These are phyloP conservation scores for Physcomitrium patens DNA, from an alignment of 225 moss, liverwort and hornwort genomes.

Conservation along the genomic window DNA sequence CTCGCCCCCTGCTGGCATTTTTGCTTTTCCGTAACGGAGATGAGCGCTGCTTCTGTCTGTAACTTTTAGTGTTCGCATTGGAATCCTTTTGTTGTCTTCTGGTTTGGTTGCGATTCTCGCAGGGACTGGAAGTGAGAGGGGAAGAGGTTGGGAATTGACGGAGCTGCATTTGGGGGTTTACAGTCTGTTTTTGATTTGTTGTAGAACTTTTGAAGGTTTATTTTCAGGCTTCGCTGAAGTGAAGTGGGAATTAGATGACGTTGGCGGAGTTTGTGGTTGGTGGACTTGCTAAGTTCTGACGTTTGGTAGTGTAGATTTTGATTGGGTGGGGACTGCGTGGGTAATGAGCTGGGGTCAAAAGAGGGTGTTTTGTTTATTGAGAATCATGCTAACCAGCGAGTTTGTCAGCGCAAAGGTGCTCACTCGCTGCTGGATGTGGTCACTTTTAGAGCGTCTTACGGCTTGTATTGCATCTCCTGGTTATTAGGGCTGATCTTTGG, in stretches of 20 bases:
- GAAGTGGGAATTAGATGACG: background rate
- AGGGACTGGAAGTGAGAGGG: no score
- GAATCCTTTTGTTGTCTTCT: no score
- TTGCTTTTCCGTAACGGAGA: no score
- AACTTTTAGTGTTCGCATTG: no score
- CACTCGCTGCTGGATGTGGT: slow-evolving; percentile 34
- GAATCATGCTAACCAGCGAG: slow-evolving; percentile 28
- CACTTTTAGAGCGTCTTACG: slow-evolving; percentile 7
- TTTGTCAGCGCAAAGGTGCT: slow-evolving; percentile 17
- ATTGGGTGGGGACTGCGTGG: background rate
- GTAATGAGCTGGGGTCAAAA: background rate
- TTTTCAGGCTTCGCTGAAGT: no score
- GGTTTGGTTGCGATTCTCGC: no score
- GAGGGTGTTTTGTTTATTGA: background rate
- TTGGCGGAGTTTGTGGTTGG: background rate
- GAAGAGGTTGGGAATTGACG: no score
- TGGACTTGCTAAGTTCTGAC: background rate
- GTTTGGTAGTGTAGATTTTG: background rate
- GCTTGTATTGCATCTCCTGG: background rate
- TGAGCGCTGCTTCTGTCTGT: no score
- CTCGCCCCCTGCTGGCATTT: no score
- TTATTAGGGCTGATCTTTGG: background rate
- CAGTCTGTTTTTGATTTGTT: no score
- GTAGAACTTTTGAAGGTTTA: no score
- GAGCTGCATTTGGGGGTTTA: no score